phyloP scores from a whole-genome alignment of 2,329 filamentous ascomycete species.

The Aquanectria penicillioides region DNA sequence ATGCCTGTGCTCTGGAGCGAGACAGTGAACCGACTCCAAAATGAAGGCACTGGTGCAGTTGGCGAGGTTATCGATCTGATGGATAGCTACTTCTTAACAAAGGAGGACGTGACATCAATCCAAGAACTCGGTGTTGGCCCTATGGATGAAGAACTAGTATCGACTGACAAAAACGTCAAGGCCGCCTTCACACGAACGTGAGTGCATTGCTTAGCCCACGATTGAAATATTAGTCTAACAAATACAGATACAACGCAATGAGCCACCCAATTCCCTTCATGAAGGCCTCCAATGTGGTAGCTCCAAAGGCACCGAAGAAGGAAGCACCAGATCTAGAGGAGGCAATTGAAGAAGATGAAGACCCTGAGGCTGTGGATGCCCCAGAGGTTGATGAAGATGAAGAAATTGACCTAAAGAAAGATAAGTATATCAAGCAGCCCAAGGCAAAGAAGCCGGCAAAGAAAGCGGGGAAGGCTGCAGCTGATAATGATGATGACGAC shows the following conservation, averaged over 20 bases:
- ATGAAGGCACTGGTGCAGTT: slow-evolving; percentile 84
- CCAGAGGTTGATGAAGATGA: slow-evolving; percentile 75
- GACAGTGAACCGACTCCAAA: slow-evolving; percentile 77
- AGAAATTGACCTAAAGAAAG: slow-evolving; percentile 83
- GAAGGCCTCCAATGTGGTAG: slow-evolving; percentile 83
- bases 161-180: slow-evolving; percentile 87
- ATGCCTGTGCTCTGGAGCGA: slow-evolving; percentile 87
- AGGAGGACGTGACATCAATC: slow-evolving; percentile 93
- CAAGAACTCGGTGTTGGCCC: slow-evolving; percentile 89
- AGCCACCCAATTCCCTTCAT: slow-evolving; percentile 95
- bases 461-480: slow-evolving; percentile 55
- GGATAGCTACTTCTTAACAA: slow-evolving; percentile 96
- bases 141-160: slow-evolving; percentile 79
- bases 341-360: slow-evolving; percentile 91
- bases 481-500: slow-evolving; percentile 61
- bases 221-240: slow-evolving; percentile 14
- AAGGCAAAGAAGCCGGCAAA: slow-evolving; percentile 72
- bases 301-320: slow-evolving; percentile 75
- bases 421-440: slow-evolving; percentile 94
- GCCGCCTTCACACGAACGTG: slow-evolving; percentile 87
- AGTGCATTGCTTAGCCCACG: slow-evolving; percentile 51
- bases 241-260: slow-evolving; percentile 79
- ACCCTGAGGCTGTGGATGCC: slow-evolving; percentile 67
- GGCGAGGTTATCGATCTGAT: slow-evolving; percentile 90
- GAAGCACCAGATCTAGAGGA: slow-evolving; percentile 95